phyloP scores from a whole-genome alignment of 2,329 filamentous ascomycete genomes.

The Alternaria sp. region DNA sequence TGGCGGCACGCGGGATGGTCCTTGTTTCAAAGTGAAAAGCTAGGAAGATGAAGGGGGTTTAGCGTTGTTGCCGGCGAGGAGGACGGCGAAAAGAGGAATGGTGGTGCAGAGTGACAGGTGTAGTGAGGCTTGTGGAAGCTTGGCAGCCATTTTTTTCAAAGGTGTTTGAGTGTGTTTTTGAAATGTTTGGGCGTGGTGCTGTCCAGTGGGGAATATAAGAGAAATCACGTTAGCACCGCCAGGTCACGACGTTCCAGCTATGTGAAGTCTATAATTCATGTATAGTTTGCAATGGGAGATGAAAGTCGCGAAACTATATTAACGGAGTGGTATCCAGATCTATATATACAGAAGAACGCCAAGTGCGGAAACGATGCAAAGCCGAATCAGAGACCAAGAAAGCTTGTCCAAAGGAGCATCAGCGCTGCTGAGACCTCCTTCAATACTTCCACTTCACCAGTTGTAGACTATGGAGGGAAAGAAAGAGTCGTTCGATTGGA shows the following conservation, averaged over 20 bases:
- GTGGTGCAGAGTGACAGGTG: conserved; percentile 1
- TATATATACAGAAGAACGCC: conserved; percentile 30
- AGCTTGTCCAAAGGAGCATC: conserved; percentile 1
- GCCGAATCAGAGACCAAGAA: conserved; percentile 13
- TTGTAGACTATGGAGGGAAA: conserved; percentile 27
- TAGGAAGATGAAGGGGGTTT: not conserved
- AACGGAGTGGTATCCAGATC: conserved; percentile 9
- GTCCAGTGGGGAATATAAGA: not conserved
- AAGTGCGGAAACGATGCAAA: conserved; percentile 20
- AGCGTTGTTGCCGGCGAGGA: not conserved
- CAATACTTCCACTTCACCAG: conserved; percentile 11
- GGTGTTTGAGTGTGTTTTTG: not conserved
- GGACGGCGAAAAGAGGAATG: conserved; percentile 4
- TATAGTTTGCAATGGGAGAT: not conserved
- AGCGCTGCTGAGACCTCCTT: conserved; percentile 10
- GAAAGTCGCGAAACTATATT: conserved; percentile 2
- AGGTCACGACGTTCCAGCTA: not conserved
- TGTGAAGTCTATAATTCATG: conserved; percentile 6
- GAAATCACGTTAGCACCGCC: not conserved
- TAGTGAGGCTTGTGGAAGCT: conserved; percentile 1
- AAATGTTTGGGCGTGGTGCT: not conserved
- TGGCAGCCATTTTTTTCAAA: not conserved
- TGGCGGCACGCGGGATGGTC: conserved; percentile 9
- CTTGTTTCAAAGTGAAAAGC: conserved; percentile 3
- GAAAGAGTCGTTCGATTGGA: conserved; percentile 32